phyloP scores from a whole-genome alignment of 352 stramenopile species.

The Phytophthora sp. region DNA sequence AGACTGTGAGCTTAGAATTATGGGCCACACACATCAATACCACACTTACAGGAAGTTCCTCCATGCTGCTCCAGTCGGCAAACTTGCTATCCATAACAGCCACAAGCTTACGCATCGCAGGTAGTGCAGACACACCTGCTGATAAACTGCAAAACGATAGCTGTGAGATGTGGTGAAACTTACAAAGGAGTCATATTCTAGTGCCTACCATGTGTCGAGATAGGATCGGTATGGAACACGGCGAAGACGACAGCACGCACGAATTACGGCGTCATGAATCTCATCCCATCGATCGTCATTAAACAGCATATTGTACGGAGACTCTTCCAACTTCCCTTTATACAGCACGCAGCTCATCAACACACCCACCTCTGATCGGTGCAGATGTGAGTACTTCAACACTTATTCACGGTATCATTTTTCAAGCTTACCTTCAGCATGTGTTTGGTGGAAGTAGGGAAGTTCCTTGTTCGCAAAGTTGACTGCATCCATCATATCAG shows the following conservation, averaged over 20 bases:
- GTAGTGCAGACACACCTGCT: conserved; percentile 69
- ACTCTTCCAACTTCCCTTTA: conserved; percentile 72
- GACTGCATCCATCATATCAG: conserved; percentile 72
- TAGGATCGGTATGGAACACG: conserved; percentile 76
- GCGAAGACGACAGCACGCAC: conserved; percentile 75
- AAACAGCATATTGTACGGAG: conserved; percentile 84
- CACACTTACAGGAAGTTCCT: conserved; percentile 68
- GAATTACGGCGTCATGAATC: conserved; percentile 72
- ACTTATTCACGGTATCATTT: not conserved
- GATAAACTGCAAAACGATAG: conserved; percentile 30
- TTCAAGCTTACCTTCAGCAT: conserved; percentile 50
- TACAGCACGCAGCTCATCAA: conserved; percentile 87
- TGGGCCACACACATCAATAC: not conserved
- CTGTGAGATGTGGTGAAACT: not conserved
- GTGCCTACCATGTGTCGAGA: conserved; percentile 68
- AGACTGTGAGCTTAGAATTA: conserved; percentile 4
- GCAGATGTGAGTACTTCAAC: not conserved
- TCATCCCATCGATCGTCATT: conserved; percentile 70
- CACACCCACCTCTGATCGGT: conserved; percentile 60
- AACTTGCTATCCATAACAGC: conserved; percentile 83
- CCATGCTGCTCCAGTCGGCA: conserved; percentile 72
- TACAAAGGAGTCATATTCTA: not conserved
- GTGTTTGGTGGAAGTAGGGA: conserved; percentile 60
- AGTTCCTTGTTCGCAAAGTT: conserved; percentile 73
- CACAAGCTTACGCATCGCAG: conserved; percentile 82